A percentile compares a stretch with the other conserved stretches of the same genome.
These are phyloP conservation scores for Aspergillus calidoustus DNA, from an alignment of 2,329 filamentous ascomycete species.

Conservation along the genomic window DNA sequence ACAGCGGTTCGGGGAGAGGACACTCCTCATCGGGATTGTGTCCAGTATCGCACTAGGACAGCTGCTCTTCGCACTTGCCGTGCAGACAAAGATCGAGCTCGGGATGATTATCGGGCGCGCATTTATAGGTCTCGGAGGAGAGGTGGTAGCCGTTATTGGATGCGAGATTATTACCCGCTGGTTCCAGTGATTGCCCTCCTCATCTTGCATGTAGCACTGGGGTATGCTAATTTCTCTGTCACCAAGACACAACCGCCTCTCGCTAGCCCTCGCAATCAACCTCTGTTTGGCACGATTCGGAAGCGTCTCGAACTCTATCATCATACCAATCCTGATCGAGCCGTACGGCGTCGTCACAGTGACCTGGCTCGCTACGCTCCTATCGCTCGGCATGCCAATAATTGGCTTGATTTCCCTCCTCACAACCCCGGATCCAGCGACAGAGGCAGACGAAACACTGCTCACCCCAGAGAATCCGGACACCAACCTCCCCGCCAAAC, in stretches of 20 bases:
- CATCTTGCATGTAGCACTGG: neutral
- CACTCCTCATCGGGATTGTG: neutral
- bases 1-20: conserved; percentile 9
- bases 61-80: conserved; percentile 3
- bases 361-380: conserved; percentile 10
- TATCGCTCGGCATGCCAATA: neutral
- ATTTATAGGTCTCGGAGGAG: conserved; percentile 13
- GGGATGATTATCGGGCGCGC: conserved; percentile 12
- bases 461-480: neutral
- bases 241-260: neutral
- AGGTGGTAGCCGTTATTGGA: conserved; percentile 12
- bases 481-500: neutral
- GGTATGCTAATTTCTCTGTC: neutral
- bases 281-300: conserved; percentile 7
- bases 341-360: neutral
- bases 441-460: neutral
- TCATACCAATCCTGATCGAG: conserved; percentile 1
- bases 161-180: conserved; percentile 14
- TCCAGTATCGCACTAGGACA: conserved; percentile 6
- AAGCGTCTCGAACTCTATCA: conserved; percentile 13
- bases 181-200: conserved; percentile 11
- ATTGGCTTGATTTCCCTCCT: neutral
- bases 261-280: conserved; percentile 7
- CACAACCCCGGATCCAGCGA: neutral
- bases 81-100: neutral